Conservation (phyloP, 2,329 filamentous ascomycete genomes). For the Exophiala alcalophila region DNA sequence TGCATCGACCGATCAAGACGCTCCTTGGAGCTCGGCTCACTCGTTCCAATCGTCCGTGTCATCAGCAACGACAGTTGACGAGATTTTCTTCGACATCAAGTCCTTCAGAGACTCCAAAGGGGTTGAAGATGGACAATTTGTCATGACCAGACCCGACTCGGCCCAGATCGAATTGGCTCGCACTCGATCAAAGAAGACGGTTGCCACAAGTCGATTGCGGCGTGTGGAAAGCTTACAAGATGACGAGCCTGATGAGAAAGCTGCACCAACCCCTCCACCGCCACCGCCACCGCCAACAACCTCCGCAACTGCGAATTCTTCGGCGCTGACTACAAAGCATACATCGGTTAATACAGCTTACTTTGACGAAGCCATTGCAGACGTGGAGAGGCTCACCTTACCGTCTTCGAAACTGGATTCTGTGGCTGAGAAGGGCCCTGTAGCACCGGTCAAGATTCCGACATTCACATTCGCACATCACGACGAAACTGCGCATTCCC, state of each 20-base stretch:
- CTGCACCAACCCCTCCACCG: not conserved
- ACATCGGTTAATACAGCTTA: constrained; percentile 26
- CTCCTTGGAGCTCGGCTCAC: constrained; percentile 24
- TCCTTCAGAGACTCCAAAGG: constrained; percentile 29
- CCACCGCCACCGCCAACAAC: constrained; percentile 3
- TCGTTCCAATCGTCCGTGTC: constrained; percentile 26
- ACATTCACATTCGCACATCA: constrained; percentile 7
- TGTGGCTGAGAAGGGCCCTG: constrained; percentile 4
- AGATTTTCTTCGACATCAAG: constrained; percentile 32
- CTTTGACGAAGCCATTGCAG: constrained; percentile 31
- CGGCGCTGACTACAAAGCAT: constrained; percentile 20
- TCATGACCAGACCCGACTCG: constrained; percentile 30
- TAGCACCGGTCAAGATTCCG: constrained; percentile 5
- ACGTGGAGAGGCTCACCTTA: constrained; percentile 26
- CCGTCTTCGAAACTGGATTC: constrained; percentile 3
- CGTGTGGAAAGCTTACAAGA: constrained; percentile 6
- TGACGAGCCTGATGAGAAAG: constrained; percentile 1
- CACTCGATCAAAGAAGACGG: constrained; percentile 22
- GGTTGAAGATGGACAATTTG: constrained; percentile 28
- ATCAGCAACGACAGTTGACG: constrained; percentile 25
- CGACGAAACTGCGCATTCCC: constrained; percentile 2
- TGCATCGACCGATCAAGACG: constrained; percentile 22
- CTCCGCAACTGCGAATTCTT: constrained; percentile 4
- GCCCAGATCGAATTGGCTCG: constrained; percentile 26
- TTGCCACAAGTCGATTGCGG: constrained; percentile 7